phyloP scores from a whole-genome alignment of 768 basidiomycete genomes.

The Bullera alba region DNA sequence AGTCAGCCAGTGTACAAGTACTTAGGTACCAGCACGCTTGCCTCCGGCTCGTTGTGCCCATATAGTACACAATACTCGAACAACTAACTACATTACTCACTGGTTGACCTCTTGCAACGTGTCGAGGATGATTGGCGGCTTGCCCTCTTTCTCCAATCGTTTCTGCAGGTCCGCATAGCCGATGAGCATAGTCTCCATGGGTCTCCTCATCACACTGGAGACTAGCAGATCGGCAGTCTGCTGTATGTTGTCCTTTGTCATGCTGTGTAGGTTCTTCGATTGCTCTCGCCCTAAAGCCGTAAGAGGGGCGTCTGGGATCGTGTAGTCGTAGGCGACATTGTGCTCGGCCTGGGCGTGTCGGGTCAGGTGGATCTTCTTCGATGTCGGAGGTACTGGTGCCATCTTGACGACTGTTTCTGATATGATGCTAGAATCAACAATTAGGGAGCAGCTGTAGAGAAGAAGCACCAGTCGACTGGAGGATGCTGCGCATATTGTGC shows the following conservation, averaged over 20 bases:
- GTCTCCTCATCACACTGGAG: slow-evolving; percentile 32
- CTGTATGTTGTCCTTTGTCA: slow-evolving; percentile 35
- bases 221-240: slow-evolving; percentile 39
- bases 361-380: slow-evolving; percentile 31
- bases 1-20: neutral
- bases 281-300: slow-evolving; percentile 41
- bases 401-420: too few species aligned
- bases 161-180: slow-evolving; percentile 27
- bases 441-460: too few species aligned
- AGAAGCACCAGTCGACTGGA: too few species aligned
- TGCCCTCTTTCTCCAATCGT: slow-evolving; percentile 24
- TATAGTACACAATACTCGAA: neutral
- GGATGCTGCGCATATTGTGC: too few species aligned
- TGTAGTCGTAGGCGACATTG: slow-evolving; percentile 40
- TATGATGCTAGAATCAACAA: too few species aligned
- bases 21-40: neutral
- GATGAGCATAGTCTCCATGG: slow-evolving; percentile 38
- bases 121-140: slow-evolving; percentile 38
- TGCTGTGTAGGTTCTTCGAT: slow-evolving; percentile 24
- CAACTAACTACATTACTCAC: slow-evolving; percentile 16
- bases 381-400: too few species aligned
- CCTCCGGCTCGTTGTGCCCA: neutral
- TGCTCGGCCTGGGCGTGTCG: slow-evolving; percentile 42
- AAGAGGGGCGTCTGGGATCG: slow-evolving; percentile 41
- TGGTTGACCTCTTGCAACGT: slow-evolving; percentile 39